Conservation (phyloP, 2,329 filamentous ascomycete genomes). For the Penicillium sp. region DNA sequence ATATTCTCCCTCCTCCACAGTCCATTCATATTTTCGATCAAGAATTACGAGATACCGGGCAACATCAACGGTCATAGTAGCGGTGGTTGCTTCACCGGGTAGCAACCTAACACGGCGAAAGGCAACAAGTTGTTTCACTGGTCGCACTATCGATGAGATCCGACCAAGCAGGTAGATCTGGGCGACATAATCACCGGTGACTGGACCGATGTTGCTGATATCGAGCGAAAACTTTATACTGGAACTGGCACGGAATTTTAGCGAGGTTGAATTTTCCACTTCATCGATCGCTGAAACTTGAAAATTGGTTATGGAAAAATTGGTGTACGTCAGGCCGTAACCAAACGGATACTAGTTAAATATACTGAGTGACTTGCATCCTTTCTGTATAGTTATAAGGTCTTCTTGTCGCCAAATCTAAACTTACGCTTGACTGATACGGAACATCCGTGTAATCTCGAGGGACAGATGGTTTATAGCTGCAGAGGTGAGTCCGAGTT, state of each 20-base stretch:
- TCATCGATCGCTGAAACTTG: constrained; percentile 21
- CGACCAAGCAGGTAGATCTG: constrained; percentile 46
- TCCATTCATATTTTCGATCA: constrained; percentile 49
- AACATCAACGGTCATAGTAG: constrained; percentile 21
- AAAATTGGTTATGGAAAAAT: not conserved
- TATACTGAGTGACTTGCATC: not conserved
- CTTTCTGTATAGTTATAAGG: no score
- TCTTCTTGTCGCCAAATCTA: no score
- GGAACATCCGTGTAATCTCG: constrained; percentile 7
- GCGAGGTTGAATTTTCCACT: not conserved
- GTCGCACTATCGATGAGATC: constrained; percentile 46
- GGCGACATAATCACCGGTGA: constrained; percentile 40
- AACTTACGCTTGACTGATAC: constrained; percentile 5
- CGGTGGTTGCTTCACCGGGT: constrained; percentile 33
- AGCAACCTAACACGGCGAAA: constrained; percentile 47
- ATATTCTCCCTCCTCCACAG: constrained; percentile 50
- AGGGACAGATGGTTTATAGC: constrained; percentile 11
- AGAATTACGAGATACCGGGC: constrained; percentile 50
- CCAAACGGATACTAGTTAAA: constrained; percentile 7
- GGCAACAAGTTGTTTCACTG: constrained; percentile 50
- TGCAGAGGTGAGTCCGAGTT: not conserved
- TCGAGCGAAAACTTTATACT: constrained; percentile 41
- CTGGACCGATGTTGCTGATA: constrained; percentile 40
- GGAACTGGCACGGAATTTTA: constrained; percentile 31
- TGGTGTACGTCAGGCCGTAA: constrained; percentile 10